Base-by-base conservation (phyloP, 371 early-diverging fungal genomes). In the Smittium mucronatum region DNA sequence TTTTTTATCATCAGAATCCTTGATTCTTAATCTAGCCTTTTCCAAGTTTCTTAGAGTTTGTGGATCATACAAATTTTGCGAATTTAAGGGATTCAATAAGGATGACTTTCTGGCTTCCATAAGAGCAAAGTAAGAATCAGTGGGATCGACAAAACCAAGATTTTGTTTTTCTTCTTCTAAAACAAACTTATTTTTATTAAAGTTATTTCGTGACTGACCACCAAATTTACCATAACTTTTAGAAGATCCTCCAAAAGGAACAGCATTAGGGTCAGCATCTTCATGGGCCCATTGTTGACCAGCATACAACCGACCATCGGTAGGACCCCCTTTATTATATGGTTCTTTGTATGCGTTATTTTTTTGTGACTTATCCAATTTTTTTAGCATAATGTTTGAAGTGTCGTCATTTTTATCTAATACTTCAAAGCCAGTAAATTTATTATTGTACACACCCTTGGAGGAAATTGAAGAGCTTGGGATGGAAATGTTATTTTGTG, bases 251-350 rank as follows among this genome's bases (percentile, higher is more conserved):
- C 65, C 65, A 33, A 65, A 65, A 31, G 65, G 65, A 32, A 65
- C 65, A n/a, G 65, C 65, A n/a, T 65, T 65, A 65, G 65, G 65
- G n/a, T 65, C 65, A 33, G 65, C 65, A 65, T 65, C 65, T 36
- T 65, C 65, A 65, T 65, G 15, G 11, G n/a, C 65, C 65, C 65
- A 65, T 34, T 65, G 65, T 36, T 65, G 65, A 28, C 65, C 65
- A 11, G 65, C 65, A 33, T 33, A 65, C 34, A 33, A 15, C 34
- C 65, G 26, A 34, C 65, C 65, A 65, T 65, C 65, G 26, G 65
- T 65, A 33, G 65, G 32, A 11, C n/a, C 25, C 11, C 65, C 34
- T 15, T 28, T 33, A 28, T n/a, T 65, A 5, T 31, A 31, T 32
- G n/a, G 34, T 11, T 61, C 28, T 61, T 61, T n/a, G n/a, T 11